These are phyloP conservation scores for Monascus ruber DNA, from an alignment of 2,329 filamentous ascomycete species.

Conservation along the genomic window DNA sequence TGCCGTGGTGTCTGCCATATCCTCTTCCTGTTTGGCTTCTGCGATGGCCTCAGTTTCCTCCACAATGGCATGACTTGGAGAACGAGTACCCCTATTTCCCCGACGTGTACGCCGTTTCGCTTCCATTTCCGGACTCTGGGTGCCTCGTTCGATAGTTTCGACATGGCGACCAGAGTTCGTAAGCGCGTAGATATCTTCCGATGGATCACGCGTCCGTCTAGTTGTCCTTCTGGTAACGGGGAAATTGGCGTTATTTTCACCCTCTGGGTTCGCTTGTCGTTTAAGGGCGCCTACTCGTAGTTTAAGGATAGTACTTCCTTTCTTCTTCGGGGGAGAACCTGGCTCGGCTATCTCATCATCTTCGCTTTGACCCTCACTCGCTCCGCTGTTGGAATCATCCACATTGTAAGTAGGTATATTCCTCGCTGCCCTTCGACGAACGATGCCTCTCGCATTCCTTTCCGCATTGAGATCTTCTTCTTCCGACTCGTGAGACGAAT, in stretches of 20 bases:
- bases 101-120: constrained; percentile 8
- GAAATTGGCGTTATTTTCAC: constrained; percentile 1
- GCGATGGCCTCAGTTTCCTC: constrained; percentile 16
- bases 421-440: constrained; percentile 44
- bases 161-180: constrained; percentile 49
- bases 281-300: constrained; percentile 19
- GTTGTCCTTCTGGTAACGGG: constrained; percentile 40
- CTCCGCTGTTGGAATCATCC: constrained; percentile 34
- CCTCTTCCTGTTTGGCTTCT: constrained; percentile 24
- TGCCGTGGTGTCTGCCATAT: constrained; percentile 34
- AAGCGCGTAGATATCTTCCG: constrained; percentile 45
- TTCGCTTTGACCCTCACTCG: constrained; percentile 16
- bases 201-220: constrained; percentile 47
- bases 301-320: constrained; percentile 16
- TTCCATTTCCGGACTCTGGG: constrained; percentile 39
- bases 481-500: constrained; percentile 36
- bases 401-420: constrained; percentile 48
- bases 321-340: constrained; percentile 8
- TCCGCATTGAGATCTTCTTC: constrained; percentile 34
- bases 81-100: constrained; percentile 24
- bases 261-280: constrained; percentile 14
- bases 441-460: constrained; percentile 46
- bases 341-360: constrained; percentile 11
- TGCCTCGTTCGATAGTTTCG: constrained; percentile 42
- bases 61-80: constrained; percentile 27